These are phyloP conservation scores for Diaporthe vaccinii DNA, from an alignment of 2,329 filamentous ascomycete species.

Conservation along the genomic window DNA sequence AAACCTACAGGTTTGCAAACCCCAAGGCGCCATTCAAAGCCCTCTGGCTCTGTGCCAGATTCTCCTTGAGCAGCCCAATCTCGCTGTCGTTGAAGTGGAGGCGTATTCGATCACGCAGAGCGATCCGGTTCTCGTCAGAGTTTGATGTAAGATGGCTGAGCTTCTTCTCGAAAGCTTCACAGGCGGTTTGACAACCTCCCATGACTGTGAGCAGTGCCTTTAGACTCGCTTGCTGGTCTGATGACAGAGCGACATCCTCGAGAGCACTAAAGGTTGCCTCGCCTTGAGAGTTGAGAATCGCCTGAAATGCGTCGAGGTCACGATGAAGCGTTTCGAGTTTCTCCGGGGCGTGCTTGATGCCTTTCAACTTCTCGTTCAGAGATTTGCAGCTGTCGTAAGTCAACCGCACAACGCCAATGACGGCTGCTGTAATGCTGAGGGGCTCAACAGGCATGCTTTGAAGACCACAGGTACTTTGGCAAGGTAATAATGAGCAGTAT, in stretches of 20 bases:
- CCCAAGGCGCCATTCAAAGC: constrained; percentile 23
- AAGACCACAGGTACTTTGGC: background rate
- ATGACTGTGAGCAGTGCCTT: constrained; percentile 3
- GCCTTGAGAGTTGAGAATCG: background rate
- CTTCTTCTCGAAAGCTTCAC: background rate
- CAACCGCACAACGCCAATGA: constrained; percentile 2
- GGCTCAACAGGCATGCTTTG: background rate
- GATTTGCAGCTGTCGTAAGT: constrained; percentile 22
- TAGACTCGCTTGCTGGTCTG: constrained; percentile 3
- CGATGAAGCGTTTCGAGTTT: background rate
- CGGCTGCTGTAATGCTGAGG: constrained; percentile 28
- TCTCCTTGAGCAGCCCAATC: constrained; percentile 22
- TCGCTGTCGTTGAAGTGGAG: constrained; percentile 32
- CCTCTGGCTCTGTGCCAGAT: constrained; percentile 23
- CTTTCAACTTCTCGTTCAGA: constrained; percentile 20
- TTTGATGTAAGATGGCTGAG: constrained; percentile 20
- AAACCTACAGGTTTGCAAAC: constrained; percentile 8
- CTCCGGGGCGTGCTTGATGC: background rate
- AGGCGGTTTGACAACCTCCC: background rate
- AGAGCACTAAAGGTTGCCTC: background rate
- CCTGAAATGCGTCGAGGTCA: constrained; percentile 1
- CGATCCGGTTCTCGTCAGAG: background rate
- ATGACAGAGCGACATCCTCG: background rate
- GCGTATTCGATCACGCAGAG: constrained; percentile 20
- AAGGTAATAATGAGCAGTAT: background rate